Evolutionary conservation across 768 basidiomycete species (phyloP), one percentile per base, ranked within the genome.

Genomic region (Termitomyces sp.): DNA sequence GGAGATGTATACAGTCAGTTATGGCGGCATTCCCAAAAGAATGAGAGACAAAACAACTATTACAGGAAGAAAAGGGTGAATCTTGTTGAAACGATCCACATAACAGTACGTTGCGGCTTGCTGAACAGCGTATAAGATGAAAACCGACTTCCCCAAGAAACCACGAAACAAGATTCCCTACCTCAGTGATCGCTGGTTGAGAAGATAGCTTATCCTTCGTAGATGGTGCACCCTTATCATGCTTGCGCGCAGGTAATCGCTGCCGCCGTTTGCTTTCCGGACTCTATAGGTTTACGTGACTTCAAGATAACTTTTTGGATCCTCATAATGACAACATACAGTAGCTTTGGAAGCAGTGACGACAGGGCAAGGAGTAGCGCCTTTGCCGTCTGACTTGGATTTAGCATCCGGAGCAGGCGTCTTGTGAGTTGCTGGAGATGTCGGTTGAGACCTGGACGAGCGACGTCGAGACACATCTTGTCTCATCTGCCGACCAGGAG

Each of bases 401-500:
- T 14, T 37, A 32, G 39, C 27, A n/a, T 39, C 46, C 2, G 16
- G 46, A 34, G 50, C 42, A 53, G 37, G 20, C 14, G 22, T 18
- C 9, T 32, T 46, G 42, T 42, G 46, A 26, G 51, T 43, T 18
- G 51, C 29, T 18, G 46, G 47, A 46, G 39, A 39, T n/a, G 46
- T 55, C 24, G 22, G 20, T 55, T 49, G 55, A 12, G 31, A 20
- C 54, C 29, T 61, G 20, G 43, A 14, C 5, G 41, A 6, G 27
- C 39, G 31, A 36, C 44, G 46, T 43, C 41, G 37, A 48, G 55
- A n/a, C 27, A 27, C 24, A 29, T 52, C 52, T 37, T 18, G 47
- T 22, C 55, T 50, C 2, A 53, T 29, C 46, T 56, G 56, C 53
- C n/a, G 56, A 37, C 51, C 42, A 52, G 55, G 29, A 56, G 58